A percentile compares a stretch with the other conserved stretches of the same genome.
Evolutionary conservation across 2,329 filamentous ascomycete species (phyloP).

Genomic region (Huntiella abstrusa): DNA sequence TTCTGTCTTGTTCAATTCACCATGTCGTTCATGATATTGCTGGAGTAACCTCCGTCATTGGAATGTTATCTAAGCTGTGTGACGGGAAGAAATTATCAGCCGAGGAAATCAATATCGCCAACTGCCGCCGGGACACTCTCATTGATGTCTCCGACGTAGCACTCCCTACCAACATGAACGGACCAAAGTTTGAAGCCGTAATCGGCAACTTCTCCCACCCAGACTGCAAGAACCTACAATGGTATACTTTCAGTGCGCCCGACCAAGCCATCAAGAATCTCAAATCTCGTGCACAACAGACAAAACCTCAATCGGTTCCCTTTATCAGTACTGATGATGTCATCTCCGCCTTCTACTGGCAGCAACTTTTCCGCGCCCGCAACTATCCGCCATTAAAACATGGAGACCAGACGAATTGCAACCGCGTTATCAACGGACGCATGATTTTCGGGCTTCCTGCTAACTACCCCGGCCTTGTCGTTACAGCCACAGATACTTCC

Average conservation of each 20-base stretch:
- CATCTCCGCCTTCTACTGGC: not conserved
- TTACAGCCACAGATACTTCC: too few species aligned
- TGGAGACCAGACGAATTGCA: too few species aligned
- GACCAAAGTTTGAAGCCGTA: too few species aligned
- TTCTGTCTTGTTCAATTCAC: not conserved
- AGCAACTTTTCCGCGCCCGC: not conserved
- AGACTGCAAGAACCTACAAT: too few species aligned
- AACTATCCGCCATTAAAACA: too few species aligned
- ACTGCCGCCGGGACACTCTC: not conserved
- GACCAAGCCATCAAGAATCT: too few species aligned
- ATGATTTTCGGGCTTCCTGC: not conserved
- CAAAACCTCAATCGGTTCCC: not conserved
- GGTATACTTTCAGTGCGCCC: too few species aligned
- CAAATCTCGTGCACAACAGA: not conserved
- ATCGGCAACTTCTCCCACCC: too few species aligned
- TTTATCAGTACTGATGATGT: conserved; percentile 4
- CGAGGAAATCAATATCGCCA: not conserved
- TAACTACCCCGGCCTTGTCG: not conserved
- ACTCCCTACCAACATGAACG: not conserved
- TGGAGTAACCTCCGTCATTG: not conserved
- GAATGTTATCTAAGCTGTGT: not conserved
- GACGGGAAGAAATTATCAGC: not conserved
- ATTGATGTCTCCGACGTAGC: not conserved
- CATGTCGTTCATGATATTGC: not conserved
- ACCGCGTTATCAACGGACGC: not conserved